A percentile compares a stretch with the other conserved stretches of the same genome.
phyloP scores from a whole-genome alignment of 108 stramenopile species.

The Conticribra weissflogii region DNA sequence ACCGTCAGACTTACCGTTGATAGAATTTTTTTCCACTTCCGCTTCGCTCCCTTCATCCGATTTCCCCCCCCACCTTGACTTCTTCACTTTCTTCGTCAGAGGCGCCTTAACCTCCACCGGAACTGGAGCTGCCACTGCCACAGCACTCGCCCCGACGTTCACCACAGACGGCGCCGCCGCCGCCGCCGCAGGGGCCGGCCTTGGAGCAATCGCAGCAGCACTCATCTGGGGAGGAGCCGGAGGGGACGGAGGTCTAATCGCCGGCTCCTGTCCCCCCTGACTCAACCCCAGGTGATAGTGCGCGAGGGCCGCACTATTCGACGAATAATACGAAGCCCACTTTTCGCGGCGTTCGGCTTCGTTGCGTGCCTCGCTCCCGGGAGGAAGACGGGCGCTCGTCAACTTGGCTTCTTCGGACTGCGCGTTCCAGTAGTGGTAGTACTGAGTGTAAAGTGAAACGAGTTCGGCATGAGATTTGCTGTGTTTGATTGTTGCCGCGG shows the following conservation, averaged over 20 bases:
- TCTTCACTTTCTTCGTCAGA: constrained; percentile 1
- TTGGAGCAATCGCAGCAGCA: constrained; percentile 15
- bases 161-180: constrained; percentile 13
- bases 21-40: constrained; percentile 10
- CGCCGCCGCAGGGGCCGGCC: not conserved
- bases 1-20: not conserved
- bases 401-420: constrained; percentile 27
- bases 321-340: constrained; percentile 72
- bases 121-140: constrained; percentile 43
- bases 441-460: constrained; percentile 51
- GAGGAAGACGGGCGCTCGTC: constrained; percentile 1
- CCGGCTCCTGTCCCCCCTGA: constrained; percentile 43
- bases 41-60: constrained; percentile 7
- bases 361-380: constrained; percentile 14
- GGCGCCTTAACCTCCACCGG: constrained; percentile 13
- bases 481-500: constrained; percentile 20
- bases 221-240: constrained; percentile 56
- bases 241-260: constrained; percentile 44
- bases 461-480: constrained; percentile 40
- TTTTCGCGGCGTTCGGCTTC: constrained; percentile 39
- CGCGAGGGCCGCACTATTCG: constrained; percentile 59
- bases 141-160: constrained; percentile 34
- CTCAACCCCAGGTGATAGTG: constrained; percentile 60
- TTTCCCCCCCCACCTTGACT: constrained; percentile 21
- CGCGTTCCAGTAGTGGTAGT: constrained; percentile 66